Conservation (phyloP, 2,329 filamentous ascomycete species). For the Sporothrix inflata region DNA sequence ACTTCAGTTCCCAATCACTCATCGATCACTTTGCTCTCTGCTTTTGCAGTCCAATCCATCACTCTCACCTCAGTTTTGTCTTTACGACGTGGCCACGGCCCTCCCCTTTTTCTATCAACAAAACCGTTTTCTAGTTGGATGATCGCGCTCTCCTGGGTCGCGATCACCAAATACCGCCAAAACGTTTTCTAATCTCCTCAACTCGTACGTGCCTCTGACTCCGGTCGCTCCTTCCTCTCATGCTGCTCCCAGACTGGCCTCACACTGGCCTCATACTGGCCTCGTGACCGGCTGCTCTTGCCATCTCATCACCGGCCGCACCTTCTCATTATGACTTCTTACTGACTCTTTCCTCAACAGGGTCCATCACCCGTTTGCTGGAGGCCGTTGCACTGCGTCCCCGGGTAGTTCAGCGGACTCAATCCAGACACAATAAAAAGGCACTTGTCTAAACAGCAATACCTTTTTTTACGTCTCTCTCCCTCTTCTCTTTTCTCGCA, state of each 20-base stretch:
- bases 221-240: background rate
- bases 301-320: background rate
- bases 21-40: background rate
- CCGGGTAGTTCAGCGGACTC: slow-evolving; percentile 80
- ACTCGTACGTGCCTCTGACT: slow-evolving; percentile 70
- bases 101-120: background rate
- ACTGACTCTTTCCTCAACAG: slow-evolving; percentile 50
- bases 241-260: background rate
- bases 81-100: slow-evolving; percentile 20
- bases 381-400: slow-evolving; percentile 89
- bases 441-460: slow-evolving; percentile 2
- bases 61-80: background rate
- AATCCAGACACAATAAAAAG: slow-evolving; percentile 59
- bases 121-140: slow-evolving; percentile 25
- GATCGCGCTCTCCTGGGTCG: slow-evolving; percentile 43
- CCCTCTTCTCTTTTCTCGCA: background rate
- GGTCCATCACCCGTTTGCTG: slow-evolving; percentile 93
- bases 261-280: too few relatives aligned
- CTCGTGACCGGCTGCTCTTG: background rate
- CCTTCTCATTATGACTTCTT: background rate
- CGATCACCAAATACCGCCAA: slow-evolving; percentile 73
- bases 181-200: slow-evolving; percentile 98
- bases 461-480: slow-evolving; percentile 17
- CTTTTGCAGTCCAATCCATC: background rate
- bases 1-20: slow-evolving; percentile 1